Percentiles rank a stretch among this genome's conserved stretches.
Conservation (phyloP, 2,329 filamentous ascomycete species). For the Epichloe baconii region DNA sequence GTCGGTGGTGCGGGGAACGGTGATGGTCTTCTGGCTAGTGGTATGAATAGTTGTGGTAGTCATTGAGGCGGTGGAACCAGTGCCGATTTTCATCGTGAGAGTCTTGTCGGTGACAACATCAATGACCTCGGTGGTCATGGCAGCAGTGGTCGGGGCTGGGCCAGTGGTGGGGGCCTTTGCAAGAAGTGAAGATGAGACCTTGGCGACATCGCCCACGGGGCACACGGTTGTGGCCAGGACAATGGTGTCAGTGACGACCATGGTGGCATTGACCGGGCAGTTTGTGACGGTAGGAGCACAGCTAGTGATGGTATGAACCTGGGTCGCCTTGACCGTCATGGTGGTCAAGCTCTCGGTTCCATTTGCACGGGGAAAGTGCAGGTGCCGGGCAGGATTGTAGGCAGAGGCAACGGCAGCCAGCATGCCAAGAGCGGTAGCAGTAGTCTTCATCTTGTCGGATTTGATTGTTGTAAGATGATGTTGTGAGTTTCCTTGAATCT, state of each 20-base stretch:
- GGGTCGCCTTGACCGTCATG: constrained; percentile 38
- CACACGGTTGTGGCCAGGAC: constrained; percentile 30
- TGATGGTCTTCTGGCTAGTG: constrained; percentile 27
- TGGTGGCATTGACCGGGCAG: constrained; percentile 29
- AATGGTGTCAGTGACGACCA: constrained; percentile 26
- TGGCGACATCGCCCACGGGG: constrained; percentile 28
- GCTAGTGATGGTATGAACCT: constrained; percentile 43
- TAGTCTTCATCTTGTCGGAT: constrained; percentile 34
- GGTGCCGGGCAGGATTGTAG: constrained; percentile 20
- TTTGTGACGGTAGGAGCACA: constrained; percentile 44
- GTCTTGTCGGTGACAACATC: constrained; percentile 20
- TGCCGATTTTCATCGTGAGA: constrained; percentile 22
- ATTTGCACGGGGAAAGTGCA: constrained; percentile 19
- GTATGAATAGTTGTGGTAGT: constrained; percentile 31
- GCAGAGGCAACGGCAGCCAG: constrained; percentile 32
- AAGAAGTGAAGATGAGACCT: constrained; percentile 28
- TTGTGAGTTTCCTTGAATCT: not conserved
- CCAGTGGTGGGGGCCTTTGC: constrained; percentile 17
- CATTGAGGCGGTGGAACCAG: constrained; percentile 17
- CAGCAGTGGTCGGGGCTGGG: constrained; percentile 5
- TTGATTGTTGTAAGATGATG: not conserved
- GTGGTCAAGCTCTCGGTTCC: constrained; percentile 21
- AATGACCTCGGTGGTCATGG: constrained; percentile 14
- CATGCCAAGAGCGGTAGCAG: constrained; percentile 28
- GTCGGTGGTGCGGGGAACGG: constrained; percentile 14